Conservation (phyloP, 2,329 filamentous ascomycete genomes). For the Diaporthe citri region DNA sequence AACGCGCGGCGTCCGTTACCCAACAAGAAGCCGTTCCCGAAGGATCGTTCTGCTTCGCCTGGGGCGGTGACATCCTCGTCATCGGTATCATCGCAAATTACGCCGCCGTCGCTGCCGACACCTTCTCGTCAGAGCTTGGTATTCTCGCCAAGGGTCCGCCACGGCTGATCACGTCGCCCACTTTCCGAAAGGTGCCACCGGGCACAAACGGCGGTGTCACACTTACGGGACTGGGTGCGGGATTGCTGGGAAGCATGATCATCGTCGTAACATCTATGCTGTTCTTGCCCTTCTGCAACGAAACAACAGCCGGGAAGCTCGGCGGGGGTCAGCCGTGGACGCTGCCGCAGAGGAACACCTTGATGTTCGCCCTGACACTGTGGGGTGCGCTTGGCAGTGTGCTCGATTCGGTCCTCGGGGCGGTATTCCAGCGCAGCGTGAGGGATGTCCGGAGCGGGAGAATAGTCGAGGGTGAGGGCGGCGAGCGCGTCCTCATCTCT, state of each 20-base stretch:
- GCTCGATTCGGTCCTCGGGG: conserved; percentile 89
- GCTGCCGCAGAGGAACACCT: conserved; percentile 55
- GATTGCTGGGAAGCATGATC: conserved; percentile 79
- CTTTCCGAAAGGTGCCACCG: conserved; percentile 81
- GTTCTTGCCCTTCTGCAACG: conserved; percentile 76
- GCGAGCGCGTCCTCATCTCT: conserved; percentile 52
- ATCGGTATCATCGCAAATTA: conserved; percentile 84
- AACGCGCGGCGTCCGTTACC: conserved; percentile 54
- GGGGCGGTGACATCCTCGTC: conserved; percentile 73
- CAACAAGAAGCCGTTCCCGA: conserved; percentile 43
- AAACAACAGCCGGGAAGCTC: conserved; percentile 51
- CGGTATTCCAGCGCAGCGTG: conserved; percentile 86
- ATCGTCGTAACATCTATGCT: conserved; percentile 74
- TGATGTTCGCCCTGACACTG: conserved; percentile 71
- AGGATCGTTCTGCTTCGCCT: conserved; percentile 67
- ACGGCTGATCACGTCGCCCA: conserved; percentile 86
- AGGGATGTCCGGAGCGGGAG: conserved; percentile 86
- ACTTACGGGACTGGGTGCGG: conserved; percentile 77
- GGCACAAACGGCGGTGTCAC: conserved; percentile 97
- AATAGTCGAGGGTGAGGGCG: conserved; percentile 87
- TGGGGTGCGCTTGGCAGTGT: conserved; percentile 86
- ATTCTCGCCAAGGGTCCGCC: conserved; percentile 84
- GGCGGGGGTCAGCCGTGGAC: conserved; percentile 65
- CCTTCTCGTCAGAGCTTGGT: conserved; percentile 93
- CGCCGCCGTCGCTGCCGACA: conserved; percentile 91